These are phyloP conservation scores for Bryoerythrophyllum caledonicum DNA, from an alignment of 225 moss, liverwort and hornwort genomes.

Conservation along the genomic window DNA sequence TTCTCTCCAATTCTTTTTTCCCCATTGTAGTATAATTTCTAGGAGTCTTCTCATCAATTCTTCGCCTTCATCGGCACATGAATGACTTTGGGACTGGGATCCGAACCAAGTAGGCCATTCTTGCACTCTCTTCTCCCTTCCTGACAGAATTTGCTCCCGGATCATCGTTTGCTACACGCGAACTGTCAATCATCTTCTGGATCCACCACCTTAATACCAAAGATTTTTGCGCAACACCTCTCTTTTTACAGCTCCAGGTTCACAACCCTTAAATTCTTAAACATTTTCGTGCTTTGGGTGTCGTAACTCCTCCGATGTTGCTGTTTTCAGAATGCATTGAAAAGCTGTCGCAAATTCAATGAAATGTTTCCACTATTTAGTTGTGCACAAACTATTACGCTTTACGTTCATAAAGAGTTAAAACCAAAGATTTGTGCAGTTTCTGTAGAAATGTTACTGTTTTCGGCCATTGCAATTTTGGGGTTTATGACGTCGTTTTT, in stretches of 20 bases:
- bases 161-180: neutral
- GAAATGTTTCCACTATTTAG: too few species aligned
- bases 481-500: too few species aligned
- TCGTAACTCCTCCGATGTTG: too few species aligned
- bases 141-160: neutral
- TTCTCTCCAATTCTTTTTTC: neutral
- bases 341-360: too few species aligned
- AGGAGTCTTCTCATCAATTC: neutral
- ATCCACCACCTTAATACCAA: constrained; percentile 13
- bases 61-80: neutral
- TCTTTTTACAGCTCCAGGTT: neutral
- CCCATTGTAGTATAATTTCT: neutral
- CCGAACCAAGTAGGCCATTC: neutral
- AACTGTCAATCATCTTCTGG: neutral
- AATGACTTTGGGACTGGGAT: neutral
- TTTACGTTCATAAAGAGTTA: too few species aligned
- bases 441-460: too few species aligned
- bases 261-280: too few species aligned
- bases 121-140: neutral
- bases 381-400: too few species aligned
- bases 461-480: too few species aligned
- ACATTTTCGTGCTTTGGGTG: too few species aligned
- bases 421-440: too few species aligned
- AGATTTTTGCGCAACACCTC: neutral
- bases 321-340: too few species aligned